These are phyloP conservation scores for Blumeria graminis DNA, from an alignment of 2,329 filamentous ascomycete species.

Conservation along the genomic window DNA sequence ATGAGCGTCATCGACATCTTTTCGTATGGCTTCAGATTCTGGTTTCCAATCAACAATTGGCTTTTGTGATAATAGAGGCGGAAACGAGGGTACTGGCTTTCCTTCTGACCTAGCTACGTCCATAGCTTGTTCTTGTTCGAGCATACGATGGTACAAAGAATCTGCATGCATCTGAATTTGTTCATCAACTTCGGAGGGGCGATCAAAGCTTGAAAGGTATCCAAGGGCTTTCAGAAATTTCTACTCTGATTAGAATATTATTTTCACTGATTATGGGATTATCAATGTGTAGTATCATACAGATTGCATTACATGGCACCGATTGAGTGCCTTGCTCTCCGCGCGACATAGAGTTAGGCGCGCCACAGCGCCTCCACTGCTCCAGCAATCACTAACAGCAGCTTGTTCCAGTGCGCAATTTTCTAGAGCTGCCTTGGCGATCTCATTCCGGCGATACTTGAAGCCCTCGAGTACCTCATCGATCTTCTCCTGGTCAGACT, in stretches of 20 bases:
- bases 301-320: slow-evolving; percentile 74
- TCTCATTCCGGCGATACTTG: slow-evolving; percentile 56
- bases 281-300: slow-evolving; percentile 21
- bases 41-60: slow-evolving; percentile 2
- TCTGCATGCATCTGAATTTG: slow-evolving; percentile 92
- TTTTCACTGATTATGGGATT: slow-evolving; percentile 2
- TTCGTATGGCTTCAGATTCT: slow-evolving; percentile 3
- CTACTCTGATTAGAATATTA: slow-evolving; percentile 17
- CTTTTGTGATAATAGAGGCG: slow-evolving; percentile 23
- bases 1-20: slow-evolving; percentile 6
- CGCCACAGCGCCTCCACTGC: slow-evolving; percentile 39
- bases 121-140: slow-evolving; percentile 55
- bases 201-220: slow-evolving; percentile 47
- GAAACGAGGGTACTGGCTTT: slow-evolving; percentile 31
- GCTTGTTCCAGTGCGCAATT: slow-evolving; percentile 81
- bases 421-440: slow-evolving; percentile 66
- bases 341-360: slow-evolving; percentile 58
- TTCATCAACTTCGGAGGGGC: slow-evolving; percentile 47
- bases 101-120: slow-evolving; percentile 42
- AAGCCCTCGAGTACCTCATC: slow-evolving; percentile 58
- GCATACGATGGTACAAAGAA: slow-evolving; percentile 65
- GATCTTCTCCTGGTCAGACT: slow-evolving; percentile 58
- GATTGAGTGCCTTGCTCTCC: slow-evolving; percentile 54
- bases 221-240: slow-evolving; percentile 79
- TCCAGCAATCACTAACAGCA: slow-evolving; percentile 63